These are phyloP conservation scores for Coriolopsis trogii DNA, from an alignment of 1,284 basidiomycete genomes.

Conservation along the genomic window DNA sequence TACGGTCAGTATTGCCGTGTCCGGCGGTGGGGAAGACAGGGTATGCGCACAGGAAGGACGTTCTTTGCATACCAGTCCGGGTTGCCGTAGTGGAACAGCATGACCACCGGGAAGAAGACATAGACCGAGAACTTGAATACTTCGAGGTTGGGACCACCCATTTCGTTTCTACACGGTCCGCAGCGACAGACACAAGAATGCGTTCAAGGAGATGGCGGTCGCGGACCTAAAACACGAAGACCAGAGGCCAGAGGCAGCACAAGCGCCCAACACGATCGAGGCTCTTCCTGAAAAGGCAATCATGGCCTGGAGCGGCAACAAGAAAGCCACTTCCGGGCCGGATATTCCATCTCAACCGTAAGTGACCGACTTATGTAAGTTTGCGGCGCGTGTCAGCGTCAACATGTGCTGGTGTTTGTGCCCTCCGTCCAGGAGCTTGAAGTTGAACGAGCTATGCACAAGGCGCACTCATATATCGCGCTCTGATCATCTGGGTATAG, in stretches of 20 bases:
- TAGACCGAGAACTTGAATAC: slow-evolving; percentile 90
- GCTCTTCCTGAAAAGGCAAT: neutral
- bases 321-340: too few relatives aligned
- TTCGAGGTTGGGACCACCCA: slow-evolving; percentile 85
- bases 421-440: too few relatives aligned
- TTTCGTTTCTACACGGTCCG: slow-evolving; percentile 29
- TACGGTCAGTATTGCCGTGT: too few relatives aligned
- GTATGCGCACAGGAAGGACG: slow-evolving; percentile 83
- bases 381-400: too few relatives aligned
- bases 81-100: slow-evolving; percentile 88
- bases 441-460: too few relatives aligned
- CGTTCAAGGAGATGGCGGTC: neutral
- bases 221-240: neutral
- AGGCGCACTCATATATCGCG: too few relatives aligned
- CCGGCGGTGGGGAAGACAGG: too few relatives aligned
- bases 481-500: too few relatives aligned
- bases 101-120: slow-evolving; percentile 84
- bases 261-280: slow-evolving; percentile 10
- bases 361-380: too few relatives aligned
- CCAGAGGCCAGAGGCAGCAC: neutral
- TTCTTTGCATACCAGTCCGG: slow-evolving; percentile 85
- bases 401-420: too few relatives aligned
- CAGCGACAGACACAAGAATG: neutral
- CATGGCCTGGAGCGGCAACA: neutral
- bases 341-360: too few relatives aligned